Evolutionary conservation across 1,139 yeast genomes (phyloP).

Genomic region (Lipomyces yarrowii): DNA sequence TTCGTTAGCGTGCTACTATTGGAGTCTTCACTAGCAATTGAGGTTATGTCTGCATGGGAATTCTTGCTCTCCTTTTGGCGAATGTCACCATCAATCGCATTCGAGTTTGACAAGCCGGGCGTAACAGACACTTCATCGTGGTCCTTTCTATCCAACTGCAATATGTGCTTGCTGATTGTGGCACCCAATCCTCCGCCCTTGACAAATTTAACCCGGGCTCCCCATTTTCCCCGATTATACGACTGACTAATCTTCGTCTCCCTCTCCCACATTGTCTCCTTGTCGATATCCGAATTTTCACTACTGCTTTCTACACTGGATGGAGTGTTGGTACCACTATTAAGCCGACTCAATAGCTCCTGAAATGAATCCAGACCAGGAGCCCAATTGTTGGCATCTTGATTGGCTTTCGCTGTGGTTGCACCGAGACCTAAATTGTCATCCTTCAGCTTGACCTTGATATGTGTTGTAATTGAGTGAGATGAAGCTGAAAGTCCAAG

Average conservation of each 20-base stretch:
- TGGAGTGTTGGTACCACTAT: constrained; percentile 39
- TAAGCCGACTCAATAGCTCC: constrained; percentile 81
- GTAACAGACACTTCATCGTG: constrained; percentile 40
- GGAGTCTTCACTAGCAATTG: background rate
- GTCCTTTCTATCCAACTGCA: constrained; percentile 21
- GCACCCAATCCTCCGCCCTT: constrained; percentile 81
- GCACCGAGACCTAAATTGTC: constrained; percentile 89
- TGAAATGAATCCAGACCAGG: constrained; percentile 94
- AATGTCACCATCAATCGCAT: constrained; percentile 29
- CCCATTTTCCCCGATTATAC: constrained; percentile 41
- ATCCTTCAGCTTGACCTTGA: constrained; percentile 76
- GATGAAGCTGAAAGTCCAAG: constrained; percentile 65
- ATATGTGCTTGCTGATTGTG: constrained; percentile 53
- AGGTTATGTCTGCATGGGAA: no score
- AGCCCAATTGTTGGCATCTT: constrained; percentile 71
- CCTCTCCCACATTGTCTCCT: constrained; percentile 23
- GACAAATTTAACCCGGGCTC: constrained; percentile 85
- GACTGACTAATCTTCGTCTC: constrained; percentile 38
- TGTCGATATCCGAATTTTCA: background rate
- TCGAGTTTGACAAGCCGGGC: constrained; percentile 34
- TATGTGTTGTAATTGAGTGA: constrained; percentile 66
- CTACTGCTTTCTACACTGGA: constrained; percentile 3
- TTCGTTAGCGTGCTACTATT: background rate
- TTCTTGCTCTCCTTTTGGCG: constrained; percentile 30
- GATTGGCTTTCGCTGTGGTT: constrained; percentile 49